Base-by-base conservation (phyloP, 2,329 filamentous ascomycete species). In the Alternaria conjuncta region DNA sequence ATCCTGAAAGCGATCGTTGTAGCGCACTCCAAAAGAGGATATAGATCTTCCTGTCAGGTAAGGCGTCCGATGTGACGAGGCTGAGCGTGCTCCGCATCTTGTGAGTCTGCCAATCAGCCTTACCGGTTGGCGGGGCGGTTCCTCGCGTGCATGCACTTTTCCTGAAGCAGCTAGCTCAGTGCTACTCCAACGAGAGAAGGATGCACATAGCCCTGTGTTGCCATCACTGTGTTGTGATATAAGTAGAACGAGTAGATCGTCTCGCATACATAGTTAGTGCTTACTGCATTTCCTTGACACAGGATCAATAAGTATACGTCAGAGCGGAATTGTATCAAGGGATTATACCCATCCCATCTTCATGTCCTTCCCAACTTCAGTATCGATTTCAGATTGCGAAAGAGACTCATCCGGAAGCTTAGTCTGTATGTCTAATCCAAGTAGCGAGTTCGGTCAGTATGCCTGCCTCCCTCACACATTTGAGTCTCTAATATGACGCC, bases 61-160 rank as follows among this genome's bases (percentile, higher is more conserved):
- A 57, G 55, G 55, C 55, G 44, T 45, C 55, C 55, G 26, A 44
- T 11, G 15, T 32, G 32, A 32, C 43, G 44, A 49, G 55, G 55
- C 55, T 47, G 28, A 47, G 55, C 44, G 55, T 20, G 43, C 55
- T 57, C 46, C 43, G 55, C 55, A 47, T 25, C 15, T 20, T 47
- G 41, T 36, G 43, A 32, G 44, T 49, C 30, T 32, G 55, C 43
- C 44, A 28, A 53, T 53, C 23, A 44, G 36, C 32, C 36, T n/a
- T 53, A 23, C 20, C 15, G 49, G 28, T 41, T 30, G 15, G 20
- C 20, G 6, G 49, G 20, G 49, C 30, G 20, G 20, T 53, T 36
- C 49, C 30, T 53, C 20, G 15, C 32, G 20, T 7, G n/a, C 30
- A 53, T n/a, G 20, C 28, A 11, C 30, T 53, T 36, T 53, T 36